Evolutionary conservation across 441 rosid species (phyloP).

Genomic region (Arabidopsis lyrata): DNA sequence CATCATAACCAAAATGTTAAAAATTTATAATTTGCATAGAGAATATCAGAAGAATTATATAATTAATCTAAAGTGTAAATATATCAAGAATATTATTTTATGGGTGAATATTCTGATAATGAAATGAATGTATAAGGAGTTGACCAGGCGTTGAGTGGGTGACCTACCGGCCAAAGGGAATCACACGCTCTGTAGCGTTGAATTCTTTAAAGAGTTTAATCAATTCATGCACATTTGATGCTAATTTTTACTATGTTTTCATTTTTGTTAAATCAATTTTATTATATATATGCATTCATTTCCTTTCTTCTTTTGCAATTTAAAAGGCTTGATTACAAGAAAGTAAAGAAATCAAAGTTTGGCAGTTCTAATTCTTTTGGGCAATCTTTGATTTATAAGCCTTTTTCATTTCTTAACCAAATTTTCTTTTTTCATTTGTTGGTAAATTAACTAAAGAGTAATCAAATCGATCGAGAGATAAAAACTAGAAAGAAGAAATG

Average conservation of each 20-base stretch:
- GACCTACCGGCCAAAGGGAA: conserved; percentile 78
- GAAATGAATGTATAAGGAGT: conserved; percentile 39
- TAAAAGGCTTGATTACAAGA: conserved; percentile 40
- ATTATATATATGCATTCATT: conserved; percentile 43
- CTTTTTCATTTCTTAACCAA: conserved; percentile 9
- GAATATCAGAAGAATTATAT: neutral
- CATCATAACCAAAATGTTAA: neutral
- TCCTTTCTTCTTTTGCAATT: conserved; percentile 46
- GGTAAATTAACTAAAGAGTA: conserved; percentile 36
- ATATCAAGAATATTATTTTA: neutral
- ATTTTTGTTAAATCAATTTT: neutral
- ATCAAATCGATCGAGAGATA: conserved; percentile 13
- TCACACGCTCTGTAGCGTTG: conserved; percentile 93
- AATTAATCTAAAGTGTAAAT: neutral
- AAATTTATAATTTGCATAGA: neutral
- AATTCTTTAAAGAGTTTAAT: conserved; percentile 77
- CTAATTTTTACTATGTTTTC: conserved; percentile 24
- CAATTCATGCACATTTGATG: conserved; percentile 80
- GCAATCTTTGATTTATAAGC: conserved; percentile 39
- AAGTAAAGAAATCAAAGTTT: conserved; percentile 36
- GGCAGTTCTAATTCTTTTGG: conserved; percentile 43
- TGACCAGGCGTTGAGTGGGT: conserved; percentile 92
- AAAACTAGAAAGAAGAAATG: conserved; percentile 49
- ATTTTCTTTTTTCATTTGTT: conserved; percentile 9
- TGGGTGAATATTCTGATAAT: neutral